Conservation (phyloP, 2,329 filamentous ascomycete species). For the Fusarium austroafricanum region DNA sequence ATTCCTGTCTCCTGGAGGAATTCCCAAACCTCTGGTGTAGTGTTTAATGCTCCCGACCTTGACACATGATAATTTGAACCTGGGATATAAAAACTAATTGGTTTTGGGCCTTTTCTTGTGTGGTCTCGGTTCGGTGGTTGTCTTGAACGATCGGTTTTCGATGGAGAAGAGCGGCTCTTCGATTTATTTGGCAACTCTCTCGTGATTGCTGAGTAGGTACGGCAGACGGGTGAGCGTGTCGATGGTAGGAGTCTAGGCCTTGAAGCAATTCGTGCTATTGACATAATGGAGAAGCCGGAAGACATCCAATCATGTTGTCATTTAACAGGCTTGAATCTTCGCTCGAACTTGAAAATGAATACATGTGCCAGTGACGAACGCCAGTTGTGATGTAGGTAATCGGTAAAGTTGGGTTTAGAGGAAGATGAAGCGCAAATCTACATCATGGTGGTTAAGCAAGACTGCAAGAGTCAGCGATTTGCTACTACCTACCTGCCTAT, state of each 20-base stretch:
- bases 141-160: neutral
- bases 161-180: neutral
- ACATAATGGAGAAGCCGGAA: constrained; percentile 39
- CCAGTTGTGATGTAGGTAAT: neutral
- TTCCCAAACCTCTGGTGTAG: constrained; percentile 44
- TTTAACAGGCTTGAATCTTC: neutral
- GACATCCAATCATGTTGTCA: constrained; percentile 30
- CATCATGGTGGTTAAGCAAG: neutral
- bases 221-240: constrained; percentile 15
- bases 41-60: constrained; percentile 43
- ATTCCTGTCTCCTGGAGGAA: constrained; percentile 47
- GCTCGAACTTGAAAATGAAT: neutral
- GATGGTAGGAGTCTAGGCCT: constrained; percentile 23
- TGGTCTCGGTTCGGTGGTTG: neutral
- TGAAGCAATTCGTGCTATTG: constrained; percentile 37
- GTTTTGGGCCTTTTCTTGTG: neutral
- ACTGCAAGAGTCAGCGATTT: neutral
- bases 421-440: constrained; percentile 6
- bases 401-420: neutral
- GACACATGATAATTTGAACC: constrained; percentile 35
- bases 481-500: neutral
- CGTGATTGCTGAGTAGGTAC: constrained; percentile 26
- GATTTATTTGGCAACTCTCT: constrained; percentile 8
- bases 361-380: neutral
- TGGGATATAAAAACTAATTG: constrained; percentile 32